Evolutionary conservation across 768 basidiomycete species (phyloP).

Genomic region (Russula brevipes): DNA sequence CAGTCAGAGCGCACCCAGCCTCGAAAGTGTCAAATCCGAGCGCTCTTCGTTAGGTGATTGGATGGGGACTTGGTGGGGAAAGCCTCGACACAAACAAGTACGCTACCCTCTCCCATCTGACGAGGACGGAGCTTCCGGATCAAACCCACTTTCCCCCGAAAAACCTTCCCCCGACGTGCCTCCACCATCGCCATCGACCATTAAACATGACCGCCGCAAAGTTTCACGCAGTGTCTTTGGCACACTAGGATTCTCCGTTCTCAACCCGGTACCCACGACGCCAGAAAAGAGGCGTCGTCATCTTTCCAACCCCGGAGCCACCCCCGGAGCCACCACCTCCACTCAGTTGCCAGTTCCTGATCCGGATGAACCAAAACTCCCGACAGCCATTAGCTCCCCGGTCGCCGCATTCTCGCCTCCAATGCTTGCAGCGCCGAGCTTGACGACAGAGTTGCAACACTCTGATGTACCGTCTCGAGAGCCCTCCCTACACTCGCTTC

Average conservation of each 20-base stretch:
- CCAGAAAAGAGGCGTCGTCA: conserved; percentile 23
- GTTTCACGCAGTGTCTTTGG: conserved; percentile 64
- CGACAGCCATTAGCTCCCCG: conserved; percentile 14
- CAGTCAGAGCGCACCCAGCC: conserved; percentile 19
- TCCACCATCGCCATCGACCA: conserved; percentile 18
- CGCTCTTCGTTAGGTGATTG: conserved; percentile 53
- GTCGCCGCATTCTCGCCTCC: conserved; percentile 15
- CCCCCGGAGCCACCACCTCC: not conserved
- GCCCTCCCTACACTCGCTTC: conserved; percentile 24
- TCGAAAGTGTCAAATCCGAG: conserved; percentile 30
- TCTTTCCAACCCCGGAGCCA: conserved; percentile 8
- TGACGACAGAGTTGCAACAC: conserved; percentile 22
- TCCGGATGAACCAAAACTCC: not conserved
- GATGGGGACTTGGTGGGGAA: conserved; percentile 73
- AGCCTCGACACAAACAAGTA: conserved; percentile 39
- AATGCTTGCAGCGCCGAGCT: conserved; percentile 11
- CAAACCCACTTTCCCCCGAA: conserved; percentile 14
- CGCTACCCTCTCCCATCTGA: conserved; percentile 23
- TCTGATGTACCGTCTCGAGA: conserved; percentile 12
- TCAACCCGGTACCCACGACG: conserved; percentile 41
- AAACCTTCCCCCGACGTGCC: conserved; percentile 21
- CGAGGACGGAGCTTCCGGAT: conserved; percentile 8
- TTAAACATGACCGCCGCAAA: conserved; percentile 36
- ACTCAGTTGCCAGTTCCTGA: not conserved
- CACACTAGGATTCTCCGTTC: conserved; percentile 61